Evolutionary conservation across 176 grass and related monocot genomes (phyloP).

Genomic region (Thalia dealbata): DNA sequence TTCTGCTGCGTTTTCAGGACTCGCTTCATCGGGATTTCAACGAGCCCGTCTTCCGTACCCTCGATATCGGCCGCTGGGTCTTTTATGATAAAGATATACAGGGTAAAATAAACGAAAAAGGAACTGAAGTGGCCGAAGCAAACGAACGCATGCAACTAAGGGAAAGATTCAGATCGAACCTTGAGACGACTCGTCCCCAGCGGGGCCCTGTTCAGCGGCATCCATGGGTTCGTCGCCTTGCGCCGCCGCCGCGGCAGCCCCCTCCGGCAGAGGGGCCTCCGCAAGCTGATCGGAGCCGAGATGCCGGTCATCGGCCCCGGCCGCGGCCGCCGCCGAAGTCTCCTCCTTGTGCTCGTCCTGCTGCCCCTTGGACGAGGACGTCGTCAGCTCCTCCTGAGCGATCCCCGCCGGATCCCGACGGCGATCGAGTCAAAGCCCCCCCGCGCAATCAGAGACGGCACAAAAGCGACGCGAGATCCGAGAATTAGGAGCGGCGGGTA

Average conservation of each 20-base stretch:
- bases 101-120: neutral
- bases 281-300: neutral
- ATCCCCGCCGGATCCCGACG: constrained; percentile 33
- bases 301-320: neutral
- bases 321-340: neutral
- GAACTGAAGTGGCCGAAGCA: neutral
- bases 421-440: constrained; percentile 4
- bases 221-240: neutral
- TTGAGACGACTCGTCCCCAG: neutral
- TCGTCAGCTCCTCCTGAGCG: neutral
- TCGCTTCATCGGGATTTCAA: constrained; percentile 12
- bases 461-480: neutral
- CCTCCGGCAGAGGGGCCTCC: neutral
- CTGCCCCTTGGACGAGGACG: neutral
- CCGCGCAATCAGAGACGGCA: constrained; percentile 27
- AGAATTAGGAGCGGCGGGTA: constrained; percentile 16
- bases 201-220: neutral
- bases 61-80: constrained; percentile 21
- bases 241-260: constrained; percentile 15
- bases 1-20: constrained; percentile 27
- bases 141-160: neutral
- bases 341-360: neutral
- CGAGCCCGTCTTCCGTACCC: constrained; percentile 19
- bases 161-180: neutral
- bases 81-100: neutral